phyloP scores from a whole-genome alignment of 2,329 filamentous ascomycete genomes.

The Fusarium agapanthi region DNA sequence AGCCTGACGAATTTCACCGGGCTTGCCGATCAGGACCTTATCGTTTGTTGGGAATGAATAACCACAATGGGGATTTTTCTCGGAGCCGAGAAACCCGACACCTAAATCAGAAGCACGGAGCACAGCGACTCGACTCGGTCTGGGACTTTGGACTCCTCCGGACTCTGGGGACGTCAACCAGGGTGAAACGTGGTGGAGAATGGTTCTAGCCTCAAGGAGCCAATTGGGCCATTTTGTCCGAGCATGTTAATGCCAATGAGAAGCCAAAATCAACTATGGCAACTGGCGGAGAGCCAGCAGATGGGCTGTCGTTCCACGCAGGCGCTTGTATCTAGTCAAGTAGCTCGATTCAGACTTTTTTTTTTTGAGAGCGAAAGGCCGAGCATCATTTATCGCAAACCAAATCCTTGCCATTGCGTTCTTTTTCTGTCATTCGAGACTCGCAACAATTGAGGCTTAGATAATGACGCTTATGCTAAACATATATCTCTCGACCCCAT shows the following conservation, averaged over 20 bases:
- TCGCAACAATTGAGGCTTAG: constrained; percentile 4
- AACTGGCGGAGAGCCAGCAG: neutral
- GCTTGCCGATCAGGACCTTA: too few species aligned
- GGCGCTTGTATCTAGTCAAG: neutral
- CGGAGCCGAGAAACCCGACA: constrained; percentile 38
- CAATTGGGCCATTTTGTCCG: constrained; percentile 13
- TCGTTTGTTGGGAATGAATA: constrained; percentile 3
- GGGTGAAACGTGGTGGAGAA: constrained; percentile 30
- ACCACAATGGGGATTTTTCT: constrained; percentile 4
- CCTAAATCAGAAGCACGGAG: constrained; percentile 22
- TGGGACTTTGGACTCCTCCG: constrained; percentile 8
- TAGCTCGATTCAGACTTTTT: neutral
- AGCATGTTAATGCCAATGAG: constrained; percentile 2
- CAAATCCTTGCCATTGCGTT: constrained; percentile 4
- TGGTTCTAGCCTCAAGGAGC: constrained; percentile 20
- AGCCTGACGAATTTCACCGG: too few species aligned
- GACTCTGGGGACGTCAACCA: constrained; percentile 25
- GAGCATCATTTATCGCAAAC: neutral
- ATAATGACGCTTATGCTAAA: neutral
- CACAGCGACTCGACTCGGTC: neutral
- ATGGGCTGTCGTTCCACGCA: neutral
- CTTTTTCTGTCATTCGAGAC: neutral
- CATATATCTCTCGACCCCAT: constrained; percentile 6
- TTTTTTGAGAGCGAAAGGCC: neutral
- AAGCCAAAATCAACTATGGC: constrained; percentile 5